Evolutionary conservation across 78 protist species (phyloP), one percentile per base, ranked within the genome.

Genomic region (Protostelium mycophagum): DNA sequence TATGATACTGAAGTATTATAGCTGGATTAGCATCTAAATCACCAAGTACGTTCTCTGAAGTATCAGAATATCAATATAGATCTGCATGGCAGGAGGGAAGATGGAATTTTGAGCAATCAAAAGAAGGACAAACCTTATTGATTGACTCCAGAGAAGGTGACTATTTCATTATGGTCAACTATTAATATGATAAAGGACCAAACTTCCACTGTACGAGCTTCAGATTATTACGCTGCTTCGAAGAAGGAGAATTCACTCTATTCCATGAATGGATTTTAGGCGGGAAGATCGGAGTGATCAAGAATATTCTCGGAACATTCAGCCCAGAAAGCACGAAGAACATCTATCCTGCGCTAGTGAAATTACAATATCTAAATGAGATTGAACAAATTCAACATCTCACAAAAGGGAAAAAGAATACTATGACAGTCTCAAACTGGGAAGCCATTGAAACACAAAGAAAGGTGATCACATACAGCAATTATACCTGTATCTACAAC

Each of bases 241-340:
- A 5, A 85, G 86, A 85, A 16, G 86, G 86, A 35, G 86, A 35
- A 85, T 36, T 25, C 86, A 85, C 86, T 35, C 29, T 5, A 37
- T 85, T 25, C 16, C 16, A 5, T 23, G 86, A 36, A 85, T 36
- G 16, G 35, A 85, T 37, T 5, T 16, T 25, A 36, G 29, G 16
- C 34, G 36, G 37, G 16, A 85, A 35, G 86, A 85, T 5, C 16
- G 37, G 63, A 85, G 63, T 85, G n/a, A 85, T 35, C 37, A 35
- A 85, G 63, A 85, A 36, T 16, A 85, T 36, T 16, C 16, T 85
- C n/a, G 86, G 86, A 5, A 23, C 37, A 25, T 37, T 36, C 63
- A 25, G 34, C 16, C 63, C 37, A 37, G 86, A 85, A 16, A 85
- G 86, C 86, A 85, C 86, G 86, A 85, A 85, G 37, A 85, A 36